phyloP scores from a whole-genome alignment of 2,329 filamentous ascomycete genomes.

The Seiridium unicorne region DNA sequence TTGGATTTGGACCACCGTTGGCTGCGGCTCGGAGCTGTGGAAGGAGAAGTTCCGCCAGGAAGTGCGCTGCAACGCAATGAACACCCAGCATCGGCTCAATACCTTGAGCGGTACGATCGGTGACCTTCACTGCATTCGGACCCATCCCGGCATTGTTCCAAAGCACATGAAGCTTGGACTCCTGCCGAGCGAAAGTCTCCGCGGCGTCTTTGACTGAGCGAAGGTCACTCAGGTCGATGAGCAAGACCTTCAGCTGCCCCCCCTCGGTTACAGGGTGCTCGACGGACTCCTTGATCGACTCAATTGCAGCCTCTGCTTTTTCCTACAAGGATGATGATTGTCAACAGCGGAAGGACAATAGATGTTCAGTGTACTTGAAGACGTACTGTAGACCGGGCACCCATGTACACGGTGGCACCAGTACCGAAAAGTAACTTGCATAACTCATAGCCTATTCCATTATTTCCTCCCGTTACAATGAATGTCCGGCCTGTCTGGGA shows the following conservation, averaged over 20 bases:
- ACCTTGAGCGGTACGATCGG: background rate
- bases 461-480: background rate
- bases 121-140: no score
- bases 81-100: background rate
- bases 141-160: background rate
- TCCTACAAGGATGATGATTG: no score
- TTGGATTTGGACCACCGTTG: background rate
- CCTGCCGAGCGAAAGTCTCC: background rate
- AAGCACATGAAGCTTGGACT: background rate
- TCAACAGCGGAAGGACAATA: no score
- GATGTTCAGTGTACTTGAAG: no score
- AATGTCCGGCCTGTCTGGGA: background rate
- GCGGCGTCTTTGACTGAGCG: background rate
- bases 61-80: background rate
- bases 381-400: background rate
- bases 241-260: background rate
- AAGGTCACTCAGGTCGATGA: background rate
- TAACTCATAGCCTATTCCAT: background rate
- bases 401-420: background rate
- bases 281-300: background rate
- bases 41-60: background rate
- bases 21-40: background rate
- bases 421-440: background rate
- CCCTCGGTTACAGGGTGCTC: background rate
- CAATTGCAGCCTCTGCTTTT: background rate